A percentile compares a stretch with the other conserved stretches of the same genome.
Conservation (phyloP, 2,329 filamentous ascomycete genomes). For the Aspergillus quadrilineatus region DNA sequence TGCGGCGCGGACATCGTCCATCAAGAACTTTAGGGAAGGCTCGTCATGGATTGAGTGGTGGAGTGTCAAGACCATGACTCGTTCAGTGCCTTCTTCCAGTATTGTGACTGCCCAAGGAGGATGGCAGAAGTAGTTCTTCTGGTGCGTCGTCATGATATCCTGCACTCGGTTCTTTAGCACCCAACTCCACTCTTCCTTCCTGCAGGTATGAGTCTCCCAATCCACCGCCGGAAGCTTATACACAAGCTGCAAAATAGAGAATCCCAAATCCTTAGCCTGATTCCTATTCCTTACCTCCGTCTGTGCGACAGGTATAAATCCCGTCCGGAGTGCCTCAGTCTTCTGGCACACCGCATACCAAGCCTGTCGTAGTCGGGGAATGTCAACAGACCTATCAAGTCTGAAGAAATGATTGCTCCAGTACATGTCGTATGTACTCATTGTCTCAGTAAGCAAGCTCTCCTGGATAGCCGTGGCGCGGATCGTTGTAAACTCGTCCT, state of each 20-base stretch:
- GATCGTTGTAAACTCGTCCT: slow-evolving; percentile 23
- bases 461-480: slow-evolving; percentile 40
- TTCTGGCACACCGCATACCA: slow-evolving; percentile 33
- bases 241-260: slow-evolving; percentile 32
- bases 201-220: slow-evolving; percentile 24
- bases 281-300: slow-evolving; percentile 7
- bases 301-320: slow-evolving; percentile 35
- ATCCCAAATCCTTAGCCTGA: slow-evolving; percentile 9
- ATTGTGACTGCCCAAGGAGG: slow-evolving; percentile 42
- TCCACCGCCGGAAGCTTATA: slow-evolving; percentile 26
- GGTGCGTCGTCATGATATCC: slow-evolving; percentile 26
- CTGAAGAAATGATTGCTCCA: slow-evolving; percentile 43
- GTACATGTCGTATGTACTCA: slow-evolving; percentile 38
- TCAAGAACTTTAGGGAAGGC: slow-evolving; percentile 30
- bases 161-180: slow-evolving; percentile 22
- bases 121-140: slow-evolving; percentile 28
- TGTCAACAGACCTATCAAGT: slow-evolving; percentile 29
- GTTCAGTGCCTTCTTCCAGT: slow-evolving; percentile 24
- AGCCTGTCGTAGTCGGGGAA: slow-evolving; percentile 29
- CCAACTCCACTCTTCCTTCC: slow-evolving; percentile 15
- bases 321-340: slow-evolving; percentile 39
- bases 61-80: slow-evolving; percentile 38
- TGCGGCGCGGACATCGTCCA: slow-evolving; percentile 26
- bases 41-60: slow-evolving; percentile 38
- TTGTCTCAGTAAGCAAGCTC: slow-evolving; percentile 41